Conservation (phyloP, 257 asterid species). For the Anisodus tanguticus region DNA sequence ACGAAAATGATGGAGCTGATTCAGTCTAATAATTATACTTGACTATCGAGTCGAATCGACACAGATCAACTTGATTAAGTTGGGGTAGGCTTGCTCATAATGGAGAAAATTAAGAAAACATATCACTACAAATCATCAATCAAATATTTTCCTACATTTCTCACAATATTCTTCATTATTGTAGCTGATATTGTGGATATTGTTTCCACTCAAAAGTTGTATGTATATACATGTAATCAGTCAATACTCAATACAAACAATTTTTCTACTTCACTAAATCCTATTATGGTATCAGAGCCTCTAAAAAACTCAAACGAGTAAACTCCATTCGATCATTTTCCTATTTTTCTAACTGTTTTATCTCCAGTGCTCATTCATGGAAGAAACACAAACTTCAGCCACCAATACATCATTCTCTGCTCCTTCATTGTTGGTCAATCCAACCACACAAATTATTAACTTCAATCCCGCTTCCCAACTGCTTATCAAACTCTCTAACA, state of each 20-base stretch:
- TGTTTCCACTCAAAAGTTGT: not conserved
- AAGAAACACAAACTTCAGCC: not conserved
- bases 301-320: not conserved
- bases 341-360: not conserved
- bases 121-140: not conserved
- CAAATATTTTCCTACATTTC: not conserved
- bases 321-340: not conserved
- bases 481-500: not conserved
- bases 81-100: not conserved
- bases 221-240: not conserved
- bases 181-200: not conserved
- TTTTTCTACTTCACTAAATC: not conserved
- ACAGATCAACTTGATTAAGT: too few species aligned
- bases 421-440: not conserved
- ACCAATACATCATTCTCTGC: not conserved
- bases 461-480: not conserved
- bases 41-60: too few species aligned
- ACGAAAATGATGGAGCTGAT: not conserved
- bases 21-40: not conserved
- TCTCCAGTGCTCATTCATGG: not conserved
- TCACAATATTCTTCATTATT: not conserved
- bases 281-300: not conserved
- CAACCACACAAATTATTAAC: not conserved
- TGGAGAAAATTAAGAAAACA: not conserved
- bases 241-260: not conserved